Percentiles rank a stretch among this genome's conserved stretches.
These are phyloP conservation scores for Daphne laureola DNA, from an alignment of 441 rosid genomes.

Conservation along the genomic window DNA sequence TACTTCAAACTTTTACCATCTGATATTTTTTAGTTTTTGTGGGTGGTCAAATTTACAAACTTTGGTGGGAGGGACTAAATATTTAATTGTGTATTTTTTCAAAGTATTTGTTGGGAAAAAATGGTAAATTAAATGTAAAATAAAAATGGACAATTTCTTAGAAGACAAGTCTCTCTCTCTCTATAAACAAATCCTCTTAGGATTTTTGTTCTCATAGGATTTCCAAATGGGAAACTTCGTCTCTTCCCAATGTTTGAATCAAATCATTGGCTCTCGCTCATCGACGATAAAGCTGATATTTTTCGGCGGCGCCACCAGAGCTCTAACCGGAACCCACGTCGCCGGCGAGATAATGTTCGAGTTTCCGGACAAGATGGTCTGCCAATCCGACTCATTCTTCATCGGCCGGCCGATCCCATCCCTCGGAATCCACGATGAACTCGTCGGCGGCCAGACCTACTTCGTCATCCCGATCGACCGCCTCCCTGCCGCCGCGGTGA, in stretches of 20 bases:
- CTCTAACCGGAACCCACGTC: constrained; percentile 38
- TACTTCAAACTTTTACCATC: too few species aligned
- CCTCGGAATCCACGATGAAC: constrained; percentile 56
- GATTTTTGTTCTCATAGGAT: too few species aligned
- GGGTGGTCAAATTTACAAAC: too few species aligned
- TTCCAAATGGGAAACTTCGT: constrained; percentile 36
- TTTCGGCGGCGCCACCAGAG: constrained; percentile 46
- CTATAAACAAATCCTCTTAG: too few species aligned
- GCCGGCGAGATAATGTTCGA: constrained; percentile 94
- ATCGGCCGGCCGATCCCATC: constrained; percentile 69
- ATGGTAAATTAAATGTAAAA: too few species aligned
- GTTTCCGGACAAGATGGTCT: constrained; percentile 65
- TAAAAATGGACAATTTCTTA: neutral
- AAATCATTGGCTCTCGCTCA: constrained; percentile 16
- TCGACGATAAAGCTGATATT: constrained; percentile 39
- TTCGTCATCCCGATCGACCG: constrained; percentile 71
- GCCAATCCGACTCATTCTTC: constrained; percentile 75
- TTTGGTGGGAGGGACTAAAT: too few species aligned
- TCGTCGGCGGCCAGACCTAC: constrained; percentile 62
- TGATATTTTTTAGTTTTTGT: too few species aligned
- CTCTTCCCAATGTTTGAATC: constrained; percentile 30
- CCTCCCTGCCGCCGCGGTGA: constrained; percentile 41
- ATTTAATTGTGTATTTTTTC: too few species aligned
- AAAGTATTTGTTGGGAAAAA: too few species aligned
- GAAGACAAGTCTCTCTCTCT: constrained; percentile 3